These are phyloP conservation scores for Basipetospora chlamydospora DNA, from an alignment of 2,329 filamentous ascomycete species.

Conservation along the genomic window DNA sequence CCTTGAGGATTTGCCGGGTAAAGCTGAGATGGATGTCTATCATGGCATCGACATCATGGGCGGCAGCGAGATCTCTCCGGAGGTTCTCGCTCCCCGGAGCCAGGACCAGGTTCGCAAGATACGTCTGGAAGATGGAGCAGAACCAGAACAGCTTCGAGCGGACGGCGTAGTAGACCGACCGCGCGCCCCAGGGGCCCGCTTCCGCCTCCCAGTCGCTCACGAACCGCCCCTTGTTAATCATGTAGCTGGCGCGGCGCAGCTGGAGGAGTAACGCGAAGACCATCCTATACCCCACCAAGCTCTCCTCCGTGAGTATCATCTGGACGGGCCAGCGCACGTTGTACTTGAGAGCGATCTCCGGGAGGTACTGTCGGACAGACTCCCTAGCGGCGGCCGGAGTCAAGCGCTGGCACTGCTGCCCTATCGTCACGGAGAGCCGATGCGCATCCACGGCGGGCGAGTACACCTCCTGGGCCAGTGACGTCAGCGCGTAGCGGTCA, in stretches of 20 bases:
- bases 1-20: constrained; percentile 45
- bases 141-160: constrained; percentile 67
- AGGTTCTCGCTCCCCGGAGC: constrained; percentile 44
- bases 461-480: constrained; percentile 61
- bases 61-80: constrained; percentile 36
- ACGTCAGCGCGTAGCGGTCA: constrained; percentile 68
- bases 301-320: constrained; percentile 58
- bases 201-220: constrained; percentile 24
- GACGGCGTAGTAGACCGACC: constrained; percentile 40
- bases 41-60: constrained; percentile 71
- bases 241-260: constrained; percentile 52
- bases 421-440: constrained; percentile 45
- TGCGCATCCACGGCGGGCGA: constrained; percentile 41
- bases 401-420: constrained; percentile 21
- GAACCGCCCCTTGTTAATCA: constrained; percentile 43
- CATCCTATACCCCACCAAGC: constrained; percentile 52
- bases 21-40: constrained; percentile 53
- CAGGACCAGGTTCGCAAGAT: constrained; percentile 61
- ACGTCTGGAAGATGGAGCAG: constrained; percentile 56
- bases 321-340: constrained; percentile 50
- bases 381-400: constrained; percentile 32
- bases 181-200: constrained; percentile 23
- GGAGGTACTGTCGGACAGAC: constrained; percentile 43
- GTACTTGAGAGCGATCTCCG: constrained; percentile 52
- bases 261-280: constrained; percentile 69